Percentiles rank a stretch among this genome's conserved stretches.
These are phyloP conservation scores for Colletotrichum musae DNA, from an alignment of 2,329 filamentous ascomycete genomes.

Conservation along the genomic window DNA sequence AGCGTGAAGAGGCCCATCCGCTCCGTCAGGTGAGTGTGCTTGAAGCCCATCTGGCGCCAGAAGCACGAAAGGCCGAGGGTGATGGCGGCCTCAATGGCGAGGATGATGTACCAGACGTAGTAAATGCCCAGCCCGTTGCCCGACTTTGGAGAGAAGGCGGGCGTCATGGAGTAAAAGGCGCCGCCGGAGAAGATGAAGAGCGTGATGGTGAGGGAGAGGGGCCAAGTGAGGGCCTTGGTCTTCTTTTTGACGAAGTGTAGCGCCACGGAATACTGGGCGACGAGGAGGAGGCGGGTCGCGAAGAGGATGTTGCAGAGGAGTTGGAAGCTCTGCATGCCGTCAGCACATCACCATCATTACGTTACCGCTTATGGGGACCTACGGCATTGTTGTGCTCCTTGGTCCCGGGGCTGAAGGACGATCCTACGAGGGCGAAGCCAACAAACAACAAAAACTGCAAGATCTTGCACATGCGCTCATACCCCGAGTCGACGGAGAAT, in stretches of 20 bases:
- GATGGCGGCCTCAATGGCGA: constrained; percentile 61
- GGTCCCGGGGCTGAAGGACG: constrained; percentile 57
- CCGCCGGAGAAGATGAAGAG: constrained; percentile 51
- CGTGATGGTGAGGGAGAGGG: constrained; percentile 48
- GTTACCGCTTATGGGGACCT: background rate
- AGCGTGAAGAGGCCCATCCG: constrained; percentile 71
- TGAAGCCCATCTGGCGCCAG: constrained; percentile 67
- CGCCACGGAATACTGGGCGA: constrained; percentile 54
- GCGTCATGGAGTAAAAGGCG: constrained; percentile 44
- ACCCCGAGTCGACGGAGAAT: constrained; percentile 68
- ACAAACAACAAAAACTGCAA: constrained; percentile 70
- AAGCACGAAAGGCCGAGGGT: constrained; percentile 63
- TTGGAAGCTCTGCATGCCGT: constrained; percentile 52
- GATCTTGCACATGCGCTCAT: constrained; percentile 68
- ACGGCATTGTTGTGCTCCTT: constrained; percentile 54
- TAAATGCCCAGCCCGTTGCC: constrained; percentile 52
- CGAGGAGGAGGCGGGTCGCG: constrained; percentile 47
- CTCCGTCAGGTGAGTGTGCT: constrained; percentile 70
- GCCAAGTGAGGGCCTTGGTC: constrained; percentile 46
- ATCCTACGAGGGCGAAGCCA: constrained; percentile 67
- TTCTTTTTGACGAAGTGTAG: constrained; percentile 49
- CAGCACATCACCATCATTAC: background rate
- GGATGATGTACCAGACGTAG: constrained; percentile 65
- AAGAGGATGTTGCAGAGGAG: constrained; percentile 57
- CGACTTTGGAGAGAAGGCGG: constrained; percentile 23